Evolutionary conservation across 108 stramenopile species (phyloP), one percentile per base, ranked within the genome.

Genomic region (Cyclotella baltica): DNA sequence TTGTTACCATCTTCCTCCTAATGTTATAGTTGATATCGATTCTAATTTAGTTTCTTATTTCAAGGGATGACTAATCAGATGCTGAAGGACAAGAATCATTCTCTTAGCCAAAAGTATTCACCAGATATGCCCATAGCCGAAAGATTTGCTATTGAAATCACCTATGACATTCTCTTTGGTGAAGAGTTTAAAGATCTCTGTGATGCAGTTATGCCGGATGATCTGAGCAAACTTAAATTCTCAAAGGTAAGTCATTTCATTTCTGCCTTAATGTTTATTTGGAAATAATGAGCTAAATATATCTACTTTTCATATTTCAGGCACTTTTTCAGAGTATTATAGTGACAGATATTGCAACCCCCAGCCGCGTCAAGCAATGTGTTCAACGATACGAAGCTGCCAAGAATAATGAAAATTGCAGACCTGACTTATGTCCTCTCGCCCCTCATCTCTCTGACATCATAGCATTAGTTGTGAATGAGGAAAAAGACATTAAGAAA

Each of bases 271-370:
- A 48, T 11, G 2, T 2, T n/a, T 4, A 4, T 48, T 48, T 48
- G 2, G 6, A 16, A 2, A 6, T 16, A 6, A 16, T 6, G 18
- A 48, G 47, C 6, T n/a, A n/a, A 16, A 48, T 48, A 23, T 23
- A 55, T 23, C 25, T 2, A 25, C 25, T 55, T 27, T n/a, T 22
- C 1, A 25, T 55, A n/a, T 25, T 55, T 55, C 55, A 74, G 55
- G 67, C 66, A 69, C 63, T 78, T 43, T 72, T 77, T 27, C 78
- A 52, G 52, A 31, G 34, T 29, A 52, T 83, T 51, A 53, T 83
- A 20, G 63, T 72, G 19, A 83, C 82, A 59, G 82, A 83, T 67
- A 83, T 83, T 62, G 72, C 72, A 8, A 67, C 30, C 35, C 77
- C 77, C 13, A 65, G 75, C 18, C 72, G 56, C n/a, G 72, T 78